Evolutionary conservation across 371 early-diverging fungal genomes (phyloP), one percentile per base, ranked within the genome.

Genomic region (Ordospora colligata): DNA sequence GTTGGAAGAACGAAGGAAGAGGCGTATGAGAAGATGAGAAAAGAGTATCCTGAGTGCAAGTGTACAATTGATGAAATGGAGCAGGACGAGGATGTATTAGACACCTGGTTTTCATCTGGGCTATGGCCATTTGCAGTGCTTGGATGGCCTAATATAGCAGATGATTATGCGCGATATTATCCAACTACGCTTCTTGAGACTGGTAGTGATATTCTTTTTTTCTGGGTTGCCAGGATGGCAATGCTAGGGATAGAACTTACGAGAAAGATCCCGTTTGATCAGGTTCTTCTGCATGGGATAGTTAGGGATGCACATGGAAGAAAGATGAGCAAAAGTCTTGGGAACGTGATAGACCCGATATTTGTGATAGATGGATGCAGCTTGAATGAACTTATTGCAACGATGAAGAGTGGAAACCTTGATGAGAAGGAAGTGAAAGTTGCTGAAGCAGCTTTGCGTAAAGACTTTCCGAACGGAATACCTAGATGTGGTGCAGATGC

Each of bases 151-250:
- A 46, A 78, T 6, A 25, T 69, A 8, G 69, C 74, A 14, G 90
- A 52, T 74, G 83, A 69, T 83, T 62, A 37, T 52, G 81, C 88
- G 53, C 87, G 86, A 53, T 95, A 90, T 86, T 99, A 92, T 81
- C 99, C 99, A 10, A 91, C 91, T 47, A 84, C 90, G 5, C 76
- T 98, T 25, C 86, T 96, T 32, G 99, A 99, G 85, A 99, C 97
- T 68, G 99, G 99, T 17, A 90, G 90, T 89, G 99, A 99, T 86
- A 99, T 99, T 86, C 82, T 99, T 69, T 97, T 97, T 90, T 97
- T 96, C 89, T 98, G 99, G 99, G 96, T 97, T 44, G 97, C 96
- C 3, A 89, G 99, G 76, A 99, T 99, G 99, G 95, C 96, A 43
- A 96, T 99, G 97, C 83, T 97, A 69, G 91, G 94, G 78, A 88